Evolutionary conservation across 371 early-diverging fungal genomes (phyloP), one percentile per base, ranked within the genome.

Genomic region (Apophysomyces trapeziformis): DNA sequence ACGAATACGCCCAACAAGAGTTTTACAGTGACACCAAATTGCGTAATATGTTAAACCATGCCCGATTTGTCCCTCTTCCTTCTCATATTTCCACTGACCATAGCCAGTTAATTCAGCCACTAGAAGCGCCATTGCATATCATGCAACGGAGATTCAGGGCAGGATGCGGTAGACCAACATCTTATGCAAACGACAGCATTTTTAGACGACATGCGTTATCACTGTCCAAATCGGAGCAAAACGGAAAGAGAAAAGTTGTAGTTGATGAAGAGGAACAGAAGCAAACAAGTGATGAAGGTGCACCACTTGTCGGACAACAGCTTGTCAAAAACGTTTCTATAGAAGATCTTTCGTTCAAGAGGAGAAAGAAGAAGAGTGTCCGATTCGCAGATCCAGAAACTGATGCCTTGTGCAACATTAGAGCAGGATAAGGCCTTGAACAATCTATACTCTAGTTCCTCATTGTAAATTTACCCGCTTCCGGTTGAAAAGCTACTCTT

Each of bases 1-100:
- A 65, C 35, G 35, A 60, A 38, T 60, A 64, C 12, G 66, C 58
- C n/a, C 39, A 63, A 58, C 61, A 58, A 32, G 67, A 75, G 8
- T 75, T 75, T 47, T 75, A 61, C 54, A 58, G 57, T 5, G 75
- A 75, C 54, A 66, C 64, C 4, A 71, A 65, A 16, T 38, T 75
- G 47, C 60, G 57, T 35, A 60, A 69, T 54, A 71, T 69, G 9
- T 32, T 75, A 50, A 75, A 75, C 38, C 75, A 75, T 59, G 75
- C 72, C 5, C 26, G 45, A 12, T 75, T 75, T 57, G 75, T 72
- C 14, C 72, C 69, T 1, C 45, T 67, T 14, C 68, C 68, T 13
- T 36, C 37, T 11, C 65, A 64, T 45, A 57, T 67, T 14, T 9
- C n/a, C 21, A 5, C n/a, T 21, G 21, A 7, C 35, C 21, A 32